Evolutionary conservation across 805 yeast genomes (phyloP).

Genomic region (Ogataea paradorogensis): DNA sequence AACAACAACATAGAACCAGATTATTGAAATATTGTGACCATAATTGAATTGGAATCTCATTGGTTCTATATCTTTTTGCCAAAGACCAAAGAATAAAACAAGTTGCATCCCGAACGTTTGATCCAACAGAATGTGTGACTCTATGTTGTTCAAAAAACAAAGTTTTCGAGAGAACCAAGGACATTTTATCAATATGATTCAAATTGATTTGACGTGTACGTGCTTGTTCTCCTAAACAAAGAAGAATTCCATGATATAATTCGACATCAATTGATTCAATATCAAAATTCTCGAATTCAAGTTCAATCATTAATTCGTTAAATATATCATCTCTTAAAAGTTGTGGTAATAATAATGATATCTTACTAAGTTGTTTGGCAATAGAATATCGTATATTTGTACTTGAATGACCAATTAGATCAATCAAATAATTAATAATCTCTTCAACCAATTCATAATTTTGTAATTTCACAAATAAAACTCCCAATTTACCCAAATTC

Average conservation of each 20-base stretch:
- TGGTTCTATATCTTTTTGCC: conserved; percentile 38
- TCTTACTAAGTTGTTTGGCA: conserved; percentile 62
- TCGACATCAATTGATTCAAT: conserved; percentile 37
- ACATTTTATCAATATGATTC: conserved; percentile 23
- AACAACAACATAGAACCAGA: conserved; percentile 53
- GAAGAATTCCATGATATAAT: conserved; percentile 55
- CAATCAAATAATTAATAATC: conserved; percentile 47
- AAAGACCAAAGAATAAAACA: conserved; percentile 85
- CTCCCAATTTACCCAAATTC: conserved; percentile 40
- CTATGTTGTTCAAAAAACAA: conserved; percentile 58
- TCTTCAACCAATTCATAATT: conserved; percentile 43
- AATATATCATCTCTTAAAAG: conserved; percentile 44
- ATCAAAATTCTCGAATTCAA: conserved; percentile 32
- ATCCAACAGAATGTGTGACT: conserved; percentile 53
- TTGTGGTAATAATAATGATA: conserved; percentile 34
- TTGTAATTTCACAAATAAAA: conserved; percentile 20
- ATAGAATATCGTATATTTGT: conserved; percentile 59
- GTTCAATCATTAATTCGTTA: conserved; percentile 30
- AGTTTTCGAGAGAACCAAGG: conserved; percentile 42
- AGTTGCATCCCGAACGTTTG: conserved; percentile 77
- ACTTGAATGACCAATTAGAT: conserved; percentile 44
- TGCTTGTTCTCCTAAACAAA: conserved; percentile 52
- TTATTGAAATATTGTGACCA: conserved; percentile 30
- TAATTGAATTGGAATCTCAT: conserved; percentile 19
- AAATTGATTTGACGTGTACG: conserved; percentile 20